Evolutionary conservation across 192 early-diverging fungal species (phyloP).

Genomic region (Borealophlyctis nickersoniae): DNA sequence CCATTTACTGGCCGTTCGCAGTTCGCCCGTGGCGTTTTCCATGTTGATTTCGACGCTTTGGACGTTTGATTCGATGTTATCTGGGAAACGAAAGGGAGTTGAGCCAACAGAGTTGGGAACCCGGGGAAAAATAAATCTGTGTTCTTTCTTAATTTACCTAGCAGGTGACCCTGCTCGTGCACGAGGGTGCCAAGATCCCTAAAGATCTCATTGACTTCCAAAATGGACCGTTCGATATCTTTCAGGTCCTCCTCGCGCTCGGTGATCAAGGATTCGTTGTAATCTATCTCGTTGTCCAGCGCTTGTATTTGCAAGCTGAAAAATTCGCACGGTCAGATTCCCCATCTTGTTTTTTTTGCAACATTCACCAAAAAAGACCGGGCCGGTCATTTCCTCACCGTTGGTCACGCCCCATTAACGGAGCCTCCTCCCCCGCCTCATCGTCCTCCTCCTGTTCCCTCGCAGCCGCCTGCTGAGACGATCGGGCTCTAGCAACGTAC

Average conservation of each 20-base stretch:
- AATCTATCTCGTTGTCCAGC: slow-evolving; percentile 89
- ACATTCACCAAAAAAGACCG: not conserved
- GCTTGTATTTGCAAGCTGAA: slow-evolving; percentile 50
- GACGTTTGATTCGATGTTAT: slow-evolving; percentile 96
- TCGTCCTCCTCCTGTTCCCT: not conserved
- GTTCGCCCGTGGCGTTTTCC: slow-evolving; percentile 74
- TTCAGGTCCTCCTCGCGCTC: slow-evolving; percentile 92
- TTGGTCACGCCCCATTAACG: not conserved
- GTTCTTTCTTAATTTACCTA: slow-evolving; percentile 61
- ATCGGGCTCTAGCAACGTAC: slow-evolving; percentile 73
- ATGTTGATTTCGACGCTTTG: slow-evolving; percentile 73
- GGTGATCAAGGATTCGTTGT: slow-evolving; percentile 88
- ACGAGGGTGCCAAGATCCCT: slow-evolving; percentile 93
- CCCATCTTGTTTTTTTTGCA: not conserved
- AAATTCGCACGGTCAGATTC: not conserved
- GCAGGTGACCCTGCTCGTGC: slow-evolving; percentile 90
- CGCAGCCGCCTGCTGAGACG: slow-evolving; percentile 24
- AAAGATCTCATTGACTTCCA: slow-evolving; percentile 96
- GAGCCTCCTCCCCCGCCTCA: not conserved
- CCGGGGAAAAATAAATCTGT: not conserved
- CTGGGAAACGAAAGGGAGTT: slow-evolving; percentile 36
- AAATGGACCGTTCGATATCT: slow-evolving; percentile 90
- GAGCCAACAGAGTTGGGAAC: not conserved
- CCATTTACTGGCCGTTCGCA: slow-evolving; percentile 73
- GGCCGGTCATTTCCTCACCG: too few relatives aligned